Base-by-base conservation (phyloP, 306 rosid species). In the Prosopis cineraria region DNA sequence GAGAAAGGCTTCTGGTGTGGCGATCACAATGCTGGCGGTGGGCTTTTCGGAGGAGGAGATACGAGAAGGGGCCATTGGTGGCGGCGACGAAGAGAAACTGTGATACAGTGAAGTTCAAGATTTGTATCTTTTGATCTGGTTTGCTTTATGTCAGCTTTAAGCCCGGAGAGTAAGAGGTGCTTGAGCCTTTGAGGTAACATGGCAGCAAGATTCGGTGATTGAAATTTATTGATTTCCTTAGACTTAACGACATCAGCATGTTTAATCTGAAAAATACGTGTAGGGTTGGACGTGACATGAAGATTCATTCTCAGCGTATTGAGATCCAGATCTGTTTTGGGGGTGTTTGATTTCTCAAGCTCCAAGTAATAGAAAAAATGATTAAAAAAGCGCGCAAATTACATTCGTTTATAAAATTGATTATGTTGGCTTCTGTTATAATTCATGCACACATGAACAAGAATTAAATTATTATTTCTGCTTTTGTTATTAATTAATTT, bases 21-120 rank as follows among this genome's bases (percentile, higher is more conserved):
- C 41, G 37, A 60, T 3, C 14, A 69, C 19, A 29, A 62, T 25
- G 31, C 73, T 30, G 17, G 73, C 10, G n/a, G 73, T 27, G 43
- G 78, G 81, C 12, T 53, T 78, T n/a, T 72, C 77, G 9, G 83
- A 41, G 2, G 58, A n/a, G 73, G 53, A 41, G 55, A 41, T 24
- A 55, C 73, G 73, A 68, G 37, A 30, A 41, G 73, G 55, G 67
- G 87, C 73, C 85, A 72, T 76, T 48, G 7, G 14, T 47, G 44
- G 27, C 43, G 47, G 56, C 1, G 43, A 19, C 3, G 33, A 45
- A 11, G 55, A 69, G 55, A 41, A 22, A 19, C 22, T 62, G 13
- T 65, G 70, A 65, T 36, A 3, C 11, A 5, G 34, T 67, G 52
- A 22, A 37, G 50, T 11, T 39, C 9, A 16, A 43, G 56, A 68